Base-by-base conservation (phyloP, 495 filamentous ascomycete genomes). In the Parathielavia hyrcaniae region DNA sequence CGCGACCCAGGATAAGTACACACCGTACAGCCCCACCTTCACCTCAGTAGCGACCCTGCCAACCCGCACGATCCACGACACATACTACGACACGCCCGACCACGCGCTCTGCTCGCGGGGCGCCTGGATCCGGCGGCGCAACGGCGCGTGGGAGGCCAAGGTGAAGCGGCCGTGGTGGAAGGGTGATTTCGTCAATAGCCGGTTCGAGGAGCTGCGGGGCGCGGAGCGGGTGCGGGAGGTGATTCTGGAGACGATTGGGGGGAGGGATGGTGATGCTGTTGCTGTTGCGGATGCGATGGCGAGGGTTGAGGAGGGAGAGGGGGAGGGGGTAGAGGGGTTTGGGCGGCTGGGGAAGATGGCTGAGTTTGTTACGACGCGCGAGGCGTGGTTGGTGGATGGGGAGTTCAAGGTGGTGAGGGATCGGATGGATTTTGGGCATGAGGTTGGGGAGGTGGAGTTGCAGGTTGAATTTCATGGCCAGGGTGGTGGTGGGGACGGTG, bases 381-480 rank as follows among this genome's bases (percentile, higher is more conserved):
- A 67, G 51, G 40, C 58, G 35, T 73, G 68, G 62, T 19, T 69
- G 12, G 71, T 70, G 1, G 69, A 75, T 43, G 47, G 53, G 16
- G 66, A 64, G 35, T 74, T 75, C 53, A 58, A 41, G 36, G 62
- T 73, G 34, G 71, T 69, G 45, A 55, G 72, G 45, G 68, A 73
- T 34, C 44, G 59, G 23, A 64, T 65, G 48, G 59, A 75, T 59
- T 69, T 71, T 59, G 72, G 73, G 57, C 68, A 77, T 43, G 46
- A 60, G 32, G 67, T 72, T 17, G 69, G 74, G 40, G 70, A 78
- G 66, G 64, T 75, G 16, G 72, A 78, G 59, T 48, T 73, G 36
- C 32, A 48, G 45, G 53, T 48, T n/a, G 53, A 57, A 58, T 41
- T 11, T 32, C 13, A 38, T 14, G 35, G 34, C 34, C 34, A 35